Evolutionary conservation across 257 asterid species (phyloP), one percentile per base, ranked within the genome.

Genomic region (Nicotiana sylvestris): DNA sequence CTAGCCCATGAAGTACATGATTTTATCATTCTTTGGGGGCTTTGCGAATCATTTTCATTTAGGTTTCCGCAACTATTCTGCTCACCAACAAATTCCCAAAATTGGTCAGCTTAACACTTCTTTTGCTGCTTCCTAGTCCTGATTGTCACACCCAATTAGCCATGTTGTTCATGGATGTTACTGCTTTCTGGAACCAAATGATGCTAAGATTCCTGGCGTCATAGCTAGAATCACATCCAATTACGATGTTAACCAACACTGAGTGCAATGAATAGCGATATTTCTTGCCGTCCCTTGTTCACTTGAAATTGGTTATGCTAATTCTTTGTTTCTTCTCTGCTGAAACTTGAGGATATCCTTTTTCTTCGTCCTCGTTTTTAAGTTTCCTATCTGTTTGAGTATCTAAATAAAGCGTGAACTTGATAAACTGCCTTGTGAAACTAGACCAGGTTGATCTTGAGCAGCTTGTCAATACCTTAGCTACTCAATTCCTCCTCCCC

Each of bases 71-170:
- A 35, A 35, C 29, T 35, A 35, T 68, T 12, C 77, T 55, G n/a
- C 77, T 39, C 56, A 69, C 77, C 77, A 69, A 69, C 57, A 69
- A 32, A 55, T 39, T 69, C 77, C 77, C 29, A 69, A 35, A 69
- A 9, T 69, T 69, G 39, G 33, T 69, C 57, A 39, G 57, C 77
- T 69, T 39, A 69, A n/a, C 6, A 55, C 57, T 39, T 69, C 30
- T 39, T 35, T 39, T 39, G 57, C 57, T 69, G 32, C 57, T 69
- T 69, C 77, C 77, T n/a, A 15, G 43, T 69, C 77, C 56, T 69
- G 15, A 2, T 18, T 55, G 57, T 39, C 43, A 39, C 18, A 13
- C 33, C 77, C 77, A 37, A 69, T 69, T 69, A 69, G 32, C 10
- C 57, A 39, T 9, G 10, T 0, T 2, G 25, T 69, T 69, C 57